Evolutionary conservation across 2,329 filamentous ascomycete species (phyloP).

Genomic region (Microcyclospora pomicola): DNA sequence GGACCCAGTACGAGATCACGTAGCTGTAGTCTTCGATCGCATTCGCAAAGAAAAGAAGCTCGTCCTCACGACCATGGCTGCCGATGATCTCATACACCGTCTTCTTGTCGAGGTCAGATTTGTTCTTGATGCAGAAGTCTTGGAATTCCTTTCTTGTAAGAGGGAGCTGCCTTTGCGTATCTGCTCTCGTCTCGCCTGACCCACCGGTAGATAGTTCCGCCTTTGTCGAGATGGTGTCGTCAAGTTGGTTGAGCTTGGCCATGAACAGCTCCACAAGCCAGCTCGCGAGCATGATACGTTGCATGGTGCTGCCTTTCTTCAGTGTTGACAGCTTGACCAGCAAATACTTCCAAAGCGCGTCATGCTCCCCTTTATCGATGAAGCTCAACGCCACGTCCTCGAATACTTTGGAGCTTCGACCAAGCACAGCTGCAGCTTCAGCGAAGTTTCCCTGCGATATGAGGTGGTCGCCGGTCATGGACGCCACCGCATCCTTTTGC

Average conservation of each 20-base stretch:
- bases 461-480: conserved; percentile 79
- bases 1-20: conserved; percentile 92
- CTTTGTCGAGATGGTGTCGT: conserved; percentile 84
- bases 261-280: conserved; percentile 96
- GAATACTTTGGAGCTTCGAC: conserved; percentile 90
- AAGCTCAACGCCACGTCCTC: conserved; percentile 88
- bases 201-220: conserved; percentile 59
- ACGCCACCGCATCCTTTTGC: conserved; percentile 84
- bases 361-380: conserved; percentile 78
- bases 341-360: conserved; percentile 82
- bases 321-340: conserved; percentile 67
- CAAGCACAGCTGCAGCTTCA: conserved; percentile 82
- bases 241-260: conserved; percentile 86
- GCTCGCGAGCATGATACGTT: conserved; percentile 84
- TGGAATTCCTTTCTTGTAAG: conserved; percentile 66
- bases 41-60: conserved; percentile 81
- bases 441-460: conserved; percentile 66
- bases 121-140: conserved; percentile 75
- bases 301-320: conserved; percentile 78
- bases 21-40: conserved; percentile 86
- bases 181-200: conserved; percentile 33
- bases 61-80: conserved; percentile 85
- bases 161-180: conserved; percentile 59
- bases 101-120: conserved; percentile 73
- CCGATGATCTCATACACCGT: conserved; percentile 93